Evolutionary conservation across 2,329 filamentous ascomycete species (phyloP).

Genomic region (Penicillium occitanis): DNA sequence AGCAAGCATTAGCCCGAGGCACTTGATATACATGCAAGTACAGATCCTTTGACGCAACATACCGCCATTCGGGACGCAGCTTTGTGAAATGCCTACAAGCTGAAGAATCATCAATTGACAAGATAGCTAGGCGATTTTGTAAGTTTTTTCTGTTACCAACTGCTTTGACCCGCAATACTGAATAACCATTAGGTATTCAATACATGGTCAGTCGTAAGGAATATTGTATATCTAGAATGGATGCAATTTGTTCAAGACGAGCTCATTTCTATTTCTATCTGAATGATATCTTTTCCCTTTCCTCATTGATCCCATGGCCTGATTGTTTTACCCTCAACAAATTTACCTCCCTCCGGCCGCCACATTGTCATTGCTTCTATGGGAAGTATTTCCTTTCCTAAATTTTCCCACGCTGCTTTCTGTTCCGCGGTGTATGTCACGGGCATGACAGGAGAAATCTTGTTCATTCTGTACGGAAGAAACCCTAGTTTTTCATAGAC

Average conservation of each 20-base stretch:
- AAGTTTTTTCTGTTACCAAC: not conserved
- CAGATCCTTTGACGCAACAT: not conserved
- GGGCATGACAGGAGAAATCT: constrained; percentile 1
- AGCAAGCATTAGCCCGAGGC: not conserved
- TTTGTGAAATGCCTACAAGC: not conserved
- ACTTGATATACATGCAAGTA: not conserved
- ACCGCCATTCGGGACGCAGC: not conserved
- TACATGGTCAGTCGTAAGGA: not conserved
- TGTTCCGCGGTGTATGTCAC: constrained; percentile 4
- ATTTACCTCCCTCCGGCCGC: constrained; percentile 12
- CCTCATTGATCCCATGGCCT: not conserved
- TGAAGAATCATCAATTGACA: not conserved
- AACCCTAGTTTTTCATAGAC: constrained; percentile 13
- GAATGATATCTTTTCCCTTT: not conserved
- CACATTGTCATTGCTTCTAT: constrained; percentile 9
- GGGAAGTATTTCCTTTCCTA: constrained; percentile 7
- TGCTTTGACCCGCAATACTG: not conserved
- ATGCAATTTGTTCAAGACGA: not conserved
- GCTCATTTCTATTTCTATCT: not conserved
- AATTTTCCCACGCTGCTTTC: constrained; percentile 5
- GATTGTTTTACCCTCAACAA: constrained; percentile 14
- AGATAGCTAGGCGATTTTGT: not conserved
- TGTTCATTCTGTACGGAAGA: constrained; percentile 8
- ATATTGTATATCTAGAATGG: not conserved
- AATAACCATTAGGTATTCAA: not conserved